These are phyloP conservation scores for Williopsis jadinii DNA, from an alignment of 1,139 yeast species.

Conservation along the genomic window DNA sequence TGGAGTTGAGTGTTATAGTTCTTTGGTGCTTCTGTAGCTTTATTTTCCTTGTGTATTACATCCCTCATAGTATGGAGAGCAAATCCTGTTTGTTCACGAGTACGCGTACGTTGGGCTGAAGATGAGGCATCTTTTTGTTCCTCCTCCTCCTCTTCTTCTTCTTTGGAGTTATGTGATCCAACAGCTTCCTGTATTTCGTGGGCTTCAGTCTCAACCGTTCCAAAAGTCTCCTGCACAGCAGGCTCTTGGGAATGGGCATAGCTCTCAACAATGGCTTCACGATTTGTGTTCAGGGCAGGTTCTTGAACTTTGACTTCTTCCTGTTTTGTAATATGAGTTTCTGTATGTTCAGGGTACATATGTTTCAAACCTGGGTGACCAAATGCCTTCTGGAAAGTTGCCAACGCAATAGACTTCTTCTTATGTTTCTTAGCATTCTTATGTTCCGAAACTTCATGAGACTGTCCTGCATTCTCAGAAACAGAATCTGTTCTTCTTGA, in stretches of 20 bases:
- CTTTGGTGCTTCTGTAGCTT: neutral
- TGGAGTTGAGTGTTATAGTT: conserved; percentile 1
- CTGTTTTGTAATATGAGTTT: neutral
- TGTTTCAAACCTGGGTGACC: neutral
- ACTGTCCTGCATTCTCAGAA: no score
- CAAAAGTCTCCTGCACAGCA: no score
- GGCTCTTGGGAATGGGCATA: no score
- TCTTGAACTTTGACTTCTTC: neutral
- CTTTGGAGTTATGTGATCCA: neutral
- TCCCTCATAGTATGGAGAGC: neutral
- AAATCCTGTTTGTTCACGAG: no score
- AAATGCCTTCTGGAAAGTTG: neutral
- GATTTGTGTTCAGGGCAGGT: neutral
- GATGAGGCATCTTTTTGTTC: neutral
- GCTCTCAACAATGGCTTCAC: no score
- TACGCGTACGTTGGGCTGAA: neutral
- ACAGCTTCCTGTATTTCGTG: neutral
- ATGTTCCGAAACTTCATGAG: no score
- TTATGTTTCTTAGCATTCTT: neutral
- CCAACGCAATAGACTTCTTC: neutral
- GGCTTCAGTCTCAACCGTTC: no score
- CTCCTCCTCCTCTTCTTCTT: neutral
- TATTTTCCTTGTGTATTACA: neutral
- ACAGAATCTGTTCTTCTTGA: no score
- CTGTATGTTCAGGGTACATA: no score